Base-by-base conservation (phyloP, 495 filamentous ascomycete species). In the Neurospora terricola region DNA sequence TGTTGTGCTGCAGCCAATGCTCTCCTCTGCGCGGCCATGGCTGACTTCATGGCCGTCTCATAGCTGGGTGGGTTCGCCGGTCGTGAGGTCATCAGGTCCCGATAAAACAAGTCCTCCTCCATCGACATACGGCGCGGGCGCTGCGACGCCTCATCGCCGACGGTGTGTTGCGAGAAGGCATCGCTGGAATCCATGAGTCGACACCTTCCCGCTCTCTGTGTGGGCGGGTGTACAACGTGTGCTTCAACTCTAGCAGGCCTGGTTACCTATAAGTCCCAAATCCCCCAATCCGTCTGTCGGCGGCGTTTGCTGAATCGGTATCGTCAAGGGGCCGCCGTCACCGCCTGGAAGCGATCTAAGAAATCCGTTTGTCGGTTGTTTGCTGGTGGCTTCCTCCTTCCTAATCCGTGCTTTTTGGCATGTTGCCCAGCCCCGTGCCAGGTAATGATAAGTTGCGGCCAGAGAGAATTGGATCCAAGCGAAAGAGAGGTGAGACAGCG, bases 71-170 rank as follows among this genome's bases (percentile, higher is more conserved):
- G 81, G 68, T 81, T 75, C n/a, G 76, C 77, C 23, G 81, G 78
- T 69, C 77, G 73, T 73, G 76, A 80, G 23, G 77, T 79, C 77
- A 82, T 81, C 72, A 82, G 70, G 36, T 81, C 75, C 34, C 78
- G 76, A 72, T 82, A 82, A 69, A 79, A 80, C 76, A 80, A 77
- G 71, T 82, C 80, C 78, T 82, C 80, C 74, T 82, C 80, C 79
- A 82, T 81, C 48, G 80, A 82, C 80, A 81, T 81, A 74, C 80
- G 80, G 66, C 80, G 79, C 71, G 70, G 76, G 75, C 78, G 80
- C 69, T 40, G 73, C 68, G 39, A 34, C 72, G 77, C 73, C 75
- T 72, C 73, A 73, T 75, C 77, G 75, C 71, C 77, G 73, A 68
- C 80, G 72, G 74, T 77, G 69, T 72, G 30, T 75, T 80, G 78